A percentile compares a stretch with the other conserved stretches of the same genome.
These are phyloP conservation scores for Funneliformis mosseae DNA, from an alignment of 192 early-diverging fungal genomes.

Conservation along the genomic window DNA sequence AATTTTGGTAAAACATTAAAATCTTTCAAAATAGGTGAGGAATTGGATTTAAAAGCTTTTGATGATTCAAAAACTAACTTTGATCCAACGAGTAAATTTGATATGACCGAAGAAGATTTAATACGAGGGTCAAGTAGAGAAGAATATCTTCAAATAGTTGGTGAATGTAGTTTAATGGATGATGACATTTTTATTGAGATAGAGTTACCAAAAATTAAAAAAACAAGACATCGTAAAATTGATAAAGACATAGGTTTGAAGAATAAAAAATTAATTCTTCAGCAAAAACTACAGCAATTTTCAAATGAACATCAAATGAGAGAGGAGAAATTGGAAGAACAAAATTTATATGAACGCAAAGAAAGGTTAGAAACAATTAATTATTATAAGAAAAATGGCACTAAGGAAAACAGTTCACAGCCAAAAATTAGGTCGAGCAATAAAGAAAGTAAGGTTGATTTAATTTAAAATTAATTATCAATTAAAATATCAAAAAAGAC, in stretches of 20 bases:
- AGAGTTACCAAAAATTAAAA: background rate
- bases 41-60: background rate
- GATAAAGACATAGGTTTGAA: background rate
- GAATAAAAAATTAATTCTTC: too few relatives aligned
- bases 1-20: background rate
- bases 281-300: background rate
- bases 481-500: constrained; percentile 3
- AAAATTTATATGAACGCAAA: background rate
- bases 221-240: background rate
- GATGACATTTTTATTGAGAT: background rate
- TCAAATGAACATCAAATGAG: background rate
- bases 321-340: background rate
- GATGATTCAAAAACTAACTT: background rate
- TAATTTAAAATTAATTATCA: background rate
- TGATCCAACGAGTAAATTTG: too few relatives aligned
- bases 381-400: too few relatives aligned
- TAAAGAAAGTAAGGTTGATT: background rate
- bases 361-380: background rate
- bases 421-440: background rate
- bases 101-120: too few relatives aligned
- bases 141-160: background rate
- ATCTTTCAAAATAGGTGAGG: background rate
- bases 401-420: background rate
- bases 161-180: background rate
- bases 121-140: background rate